Base-by-base conservation (phyloP, 768 basidiomycete species). In the Epithele typhae region DNA sequence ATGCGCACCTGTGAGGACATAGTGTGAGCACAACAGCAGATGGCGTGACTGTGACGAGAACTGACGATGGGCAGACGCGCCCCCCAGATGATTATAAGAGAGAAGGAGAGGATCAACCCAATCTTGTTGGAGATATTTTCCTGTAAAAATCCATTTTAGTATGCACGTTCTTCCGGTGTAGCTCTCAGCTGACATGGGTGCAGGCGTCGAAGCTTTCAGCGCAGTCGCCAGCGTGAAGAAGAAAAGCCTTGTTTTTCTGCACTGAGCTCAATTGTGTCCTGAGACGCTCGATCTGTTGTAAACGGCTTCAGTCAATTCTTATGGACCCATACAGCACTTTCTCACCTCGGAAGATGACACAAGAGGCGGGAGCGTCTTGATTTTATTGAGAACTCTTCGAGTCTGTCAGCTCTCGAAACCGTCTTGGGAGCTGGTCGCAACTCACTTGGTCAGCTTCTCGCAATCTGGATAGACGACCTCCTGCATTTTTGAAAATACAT, bases 211-310 rank as follows among this genome's bases (percentile, higher is more conserved):
- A 94, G 63, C 89, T 87, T 65, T 94, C 91, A n/a, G 92, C 93
- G 58, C 96, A 99, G 60, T 99, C 96, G 2, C 96, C 96, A 0
- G 96, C 96, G 52, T 99, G 96, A 2, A 99, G 76, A 30, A 99
- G 74, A 67, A 99, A 98, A 0, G 92, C 92, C 58, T 94, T 81
- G 52, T 91, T 89, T 17, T 75, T 75, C 56, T 96, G 87, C 3
- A 94, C 92, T 27, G 80, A 80, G 25, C 74, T 69, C 17, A 97
- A 71, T 52, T 94, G 91, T 60, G 82, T 74, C 40, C 92, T 77
- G 45, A 97, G 73, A 9, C 91, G 78, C 63, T 92, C 87, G 60
- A 92, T 86, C 89, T 89, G 23, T n/a, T n/a, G n/a, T n/a, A n/a
- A n/a, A n/a, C n/a, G 35, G 8, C 7, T 30, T 30, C 14, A 30